Base-by-base conservation (phyloP, 805 yeast genomes). In the Nakazawaea sp. region DNA sequence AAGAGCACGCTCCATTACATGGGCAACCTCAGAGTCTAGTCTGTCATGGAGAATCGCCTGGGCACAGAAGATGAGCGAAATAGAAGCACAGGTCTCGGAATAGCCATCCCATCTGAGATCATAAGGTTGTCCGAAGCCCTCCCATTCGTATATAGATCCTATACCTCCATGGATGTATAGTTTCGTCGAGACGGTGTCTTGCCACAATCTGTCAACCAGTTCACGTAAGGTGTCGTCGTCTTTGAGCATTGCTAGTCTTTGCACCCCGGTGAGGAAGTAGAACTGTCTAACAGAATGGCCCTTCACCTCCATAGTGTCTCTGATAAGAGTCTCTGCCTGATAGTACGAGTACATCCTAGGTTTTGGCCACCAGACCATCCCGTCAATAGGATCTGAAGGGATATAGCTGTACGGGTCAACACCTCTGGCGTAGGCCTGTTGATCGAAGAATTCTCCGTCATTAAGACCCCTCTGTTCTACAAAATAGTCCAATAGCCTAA, bases 31-130 rank as follows among this genome's bases (percentile, higher is more conserved):
- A 12, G 29, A 19, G 26, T 49, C 43, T 16, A 47, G 36, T 6
- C 34, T 26, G 27, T 42, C 42, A 18, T 27, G 27, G 18, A 52
- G 35, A 36, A 52, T 48, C 27, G 42, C 38, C 27, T 46, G 37
- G 23, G 45, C 48, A 4, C 50, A 28, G 30, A 51, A 44, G 3
- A 50, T 30, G 17, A 52, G 37, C 5, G 49, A 53, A 29, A 50
- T 45, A 3, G 55, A 45, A 9, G 57, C 57, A 43, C 57, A 52
- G 2, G 55, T 51, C 35, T 52, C 57, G 12, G 45, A 41, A 32
- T 52, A 52, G 24, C 55, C 45, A 27, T 45, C 43, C 50, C 51
- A 44, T 35, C 47, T 38, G 26, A 52, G 38, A 18, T 45, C 52
- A 19, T 45, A 51, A 8, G 42, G 32, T 20, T 43, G 46, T n/a